Conservation (phyloP, 169 alveolate genomes). For the Eimeria falciformis region DNA sequence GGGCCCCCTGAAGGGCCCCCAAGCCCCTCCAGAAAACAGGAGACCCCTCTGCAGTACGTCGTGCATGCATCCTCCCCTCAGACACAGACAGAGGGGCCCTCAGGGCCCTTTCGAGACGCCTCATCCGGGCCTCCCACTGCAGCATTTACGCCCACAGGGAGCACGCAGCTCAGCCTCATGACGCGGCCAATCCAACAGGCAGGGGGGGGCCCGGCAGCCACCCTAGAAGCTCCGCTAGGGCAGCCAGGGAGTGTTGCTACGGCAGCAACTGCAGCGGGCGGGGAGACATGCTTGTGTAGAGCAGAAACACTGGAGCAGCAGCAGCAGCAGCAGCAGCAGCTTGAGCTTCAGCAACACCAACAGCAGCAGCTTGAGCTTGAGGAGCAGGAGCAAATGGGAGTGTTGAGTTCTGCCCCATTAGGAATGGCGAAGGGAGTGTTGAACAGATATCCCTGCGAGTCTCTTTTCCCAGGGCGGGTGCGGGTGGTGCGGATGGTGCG, state of each 20-base stretch:
- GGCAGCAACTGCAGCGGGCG: neutral
- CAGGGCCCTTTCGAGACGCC: neutral
- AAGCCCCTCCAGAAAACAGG: neutral
- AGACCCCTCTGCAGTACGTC: neutral
- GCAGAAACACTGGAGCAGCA: no score
- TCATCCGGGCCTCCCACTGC: neutral
- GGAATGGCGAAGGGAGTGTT: neutral
- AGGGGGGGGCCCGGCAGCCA: constrained; percentile 5
- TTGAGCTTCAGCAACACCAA: neutral
- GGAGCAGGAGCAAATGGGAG: neutral
- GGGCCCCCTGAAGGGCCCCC: constrained; percentile 28
- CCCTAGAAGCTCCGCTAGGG: no score
- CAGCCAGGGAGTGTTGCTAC: no score
- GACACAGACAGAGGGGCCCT: neutral
- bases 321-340: neutral
- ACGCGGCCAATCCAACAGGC: neutral
- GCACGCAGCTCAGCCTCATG: neutral
- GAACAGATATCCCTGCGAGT: constrained; percentile 43
- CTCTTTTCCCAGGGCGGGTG: constrained; percentile 25
- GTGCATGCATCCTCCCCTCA: neutral
- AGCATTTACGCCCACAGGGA: neutral
- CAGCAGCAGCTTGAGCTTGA: neutral
- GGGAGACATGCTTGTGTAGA: no score
- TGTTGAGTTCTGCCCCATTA: neutral
- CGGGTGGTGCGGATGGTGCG: constrained; percentile 1